Percentiles rank a stretch among this genome's conserved stretches.
Evolutionary conservation across 1,139 yeast species (phyloP).

Genomic region (Yamadazyma diddensiae): DNA sequence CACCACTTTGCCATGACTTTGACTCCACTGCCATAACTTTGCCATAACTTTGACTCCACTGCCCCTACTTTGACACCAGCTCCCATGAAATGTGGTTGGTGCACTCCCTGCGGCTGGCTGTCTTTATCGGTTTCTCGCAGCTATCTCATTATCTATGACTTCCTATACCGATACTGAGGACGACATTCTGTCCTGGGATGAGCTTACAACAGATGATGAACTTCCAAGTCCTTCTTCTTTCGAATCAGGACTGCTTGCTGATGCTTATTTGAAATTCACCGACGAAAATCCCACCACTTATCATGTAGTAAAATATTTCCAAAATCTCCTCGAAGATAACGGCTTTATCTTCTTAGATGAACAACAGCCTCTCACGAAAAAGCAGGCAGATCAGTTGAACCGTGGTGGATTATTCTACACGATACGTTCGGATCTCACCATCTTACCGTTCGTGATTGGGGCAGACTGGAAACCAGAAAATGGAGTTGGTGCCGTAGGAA

Average conservation of each 20-base stretch:
- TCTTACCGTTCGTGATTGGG: conserved; percentile 60
- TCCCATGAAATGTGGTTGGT: too few species aligned
- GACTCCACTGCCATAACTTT: too few species aligned
- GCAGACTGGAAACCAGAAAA: conserved; percentile 51
- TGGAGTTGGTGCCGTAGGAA: conserved; percentile 60
- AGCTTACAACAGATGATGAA: conserved; percentile 10
- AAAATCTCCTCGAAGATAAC: conserved; percentile 37
- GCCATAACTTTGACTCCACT: too few species aligned
- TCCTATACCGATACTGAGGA: too few species aligned
- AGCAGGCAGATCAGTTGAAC: conserved; percentile 32
- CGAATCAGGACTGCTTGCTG: neutral
- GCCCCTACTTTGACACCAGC: too few species aligned
- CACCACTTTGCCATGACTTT: too few species aligned
- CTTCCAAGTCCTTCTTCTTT: too few species aligned
- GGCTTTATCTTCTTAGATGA: conserved; percentile 58
- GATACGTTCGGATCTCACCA: conserved; percentile 51
- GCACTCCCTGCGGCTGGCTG: too few species aligned
- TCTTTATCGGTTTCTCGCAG: too few species aligned
- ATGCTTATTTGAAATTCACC: conserved; percentile 52
- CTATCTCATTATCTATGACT: too few species aligned
- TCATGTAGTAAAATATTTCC: conserved; percentile 52
- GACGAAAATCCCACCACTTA: conserved; percentile 59
- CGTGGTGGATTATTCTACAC: conserved; percentile 44
- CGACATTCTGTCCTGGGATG: conserved; percentile 16
- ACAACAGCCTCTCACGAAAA: conserved; percentile 29